Conservation (phyloP, 768 basidiomycete species). For the Boletus pseudo-olivaceus region DNA sequence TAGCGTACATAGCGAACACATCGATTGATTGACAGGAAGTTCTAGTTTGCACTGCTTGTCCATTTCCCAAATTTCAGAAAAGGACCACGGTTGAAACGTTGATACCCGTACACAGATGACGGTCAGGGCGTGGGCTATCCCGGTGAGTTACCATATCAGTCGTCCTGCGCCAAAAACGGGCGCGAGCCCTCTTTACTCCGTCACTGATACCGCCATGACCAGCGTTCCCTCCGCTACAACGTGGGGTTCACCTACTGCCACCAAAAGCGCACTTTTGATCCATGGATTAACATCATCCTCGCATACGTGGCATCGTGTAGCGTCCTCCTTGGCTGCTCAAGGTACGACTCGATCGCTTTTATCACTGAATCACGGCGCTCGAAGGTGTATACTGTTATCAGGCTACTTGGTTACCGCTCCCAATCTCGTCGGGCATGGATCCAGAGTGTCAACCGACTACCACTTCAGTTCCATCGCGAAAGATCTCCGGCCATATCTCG, state of each 20-base stretch:
- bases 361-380: background rate
- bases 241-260: constrained; percentile 23
- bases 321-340: constrained; percentile 11
- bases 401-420: constrained; percentile 25
- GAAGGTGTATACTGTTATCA: background rate
- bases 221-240: constrained; percentile 14
- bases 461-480: constrained; percentile 6
- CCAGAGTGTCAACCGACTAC: constrained; percentile 13
- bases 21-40: too few relatives aligned
- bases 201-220: constrained; percentile 8
- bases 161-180: background rate
- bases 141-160: too few relatives aligned
- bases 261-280: constrained; percentile 24
- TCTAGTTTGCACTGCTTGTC: too few relatives aligned
- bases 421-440: constrained; percentile 18
- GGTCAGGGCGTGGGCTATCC: too few relatives aligned
- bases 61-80: too few relatives aligned
- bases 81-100: too few relatives aligned
- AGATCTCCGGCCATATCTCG: constrained; percentile 20
- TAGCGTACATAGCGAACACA: too few relatives aligned
- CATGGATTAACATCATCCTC: constrained; percentile 25
- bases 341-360: constrained; percentile 2
- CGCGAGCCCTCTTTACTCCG: background rate
- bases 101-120: too few relatives aligned
- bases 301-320: constrained; percentile 19